Evolutionary conservation across 257 asterid species (phyloP).

Genomic region (Osmanthus fragrans): DNA sequence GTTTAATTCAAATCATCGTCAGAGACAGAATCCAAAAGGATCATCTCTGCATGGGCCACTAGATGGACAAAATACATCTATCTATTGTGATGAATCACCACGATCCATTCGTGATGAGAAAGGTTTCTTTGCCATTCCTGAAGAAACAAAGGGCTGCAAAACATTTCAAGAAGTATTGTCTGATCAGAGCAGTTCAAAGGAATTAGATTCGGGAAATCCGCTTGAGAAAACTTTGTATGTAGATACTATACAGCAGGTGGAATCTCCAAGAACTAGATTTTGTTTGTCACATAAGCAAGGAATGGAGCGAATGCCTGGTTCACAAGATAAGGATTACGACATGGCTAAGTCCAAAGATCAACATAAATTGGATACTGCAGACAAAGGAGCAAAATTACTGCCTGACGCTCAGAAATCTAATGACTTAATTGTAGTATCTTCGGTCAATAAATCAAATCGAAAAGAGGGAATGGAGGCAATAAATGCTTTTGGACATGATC

Average conservation of each 20-base stretch:
- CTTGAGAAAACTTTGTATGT: constrained; percentile 69
- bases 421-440: constrained; percentile 26
- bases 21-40: not conserved
- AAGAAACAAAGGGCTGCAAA: constrained; percentile 29
- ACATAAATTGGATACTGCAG: constrained; percentile 28
- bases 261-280: constrained; percentile 19
- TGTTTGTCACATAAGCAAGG: constrained; percentile 27
- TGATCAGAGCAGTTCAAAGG: constrained; percentile 28
- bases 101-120: constrained; percentile 23
- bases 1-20: not conserved
- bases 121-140: constrained; percentile 16
- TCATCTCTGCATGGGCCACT: constrained; percentile 7
- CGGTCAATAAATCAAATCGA: constrained; percentile 16
- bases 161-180: constrained; percentile 53
- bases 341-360: constrained; percentile 28
- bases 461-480: constrained; percentile 14
- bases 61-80: constrained; percentile 20
- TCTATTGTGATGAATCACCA: constrained; percentile 18
- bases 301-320: constrained; percentile 14
- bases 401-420: constrained; percentile 24
- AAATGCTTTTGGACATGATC: constrained; percentile 32
- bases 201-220: constrained; percentile 29
- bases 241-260: constrained; percentile 46
- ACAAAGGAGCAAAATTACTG: constrained; percentile 21
- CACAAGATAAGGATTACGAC: constrained; percentile 25